A percentile compares a stretch with the other conserved stretches of the same genome.
Evolutionary conservation across 2,329 filamentous ascomycete genomes (phyloP).

Genomic region (Neofusicoccum laricinum): DNA sequence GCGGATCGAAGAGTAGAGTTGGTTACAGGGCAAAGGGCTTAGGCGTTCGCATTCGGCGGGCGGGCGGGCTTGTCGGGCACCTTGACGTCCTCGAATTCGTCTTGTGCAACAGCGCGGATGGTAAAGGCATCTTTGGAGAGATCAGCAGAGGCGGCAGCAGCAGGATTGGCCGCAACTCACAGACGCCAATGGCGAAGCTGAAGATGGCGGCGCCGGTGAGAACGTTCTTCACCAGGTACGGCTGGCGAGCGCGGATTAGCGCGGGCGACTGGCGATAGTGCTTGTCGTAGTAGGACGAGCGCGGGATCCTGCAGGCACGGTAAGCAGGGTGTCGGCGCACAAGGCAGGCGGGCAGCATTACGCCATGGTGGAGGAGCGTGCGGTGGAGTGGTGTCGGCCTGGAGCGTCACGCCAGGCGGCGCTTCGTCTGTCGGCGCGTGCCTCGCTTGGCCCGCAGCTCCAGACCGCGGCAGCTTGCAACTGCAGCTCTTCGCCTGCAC

Average conservation of each 20-base stretch:
- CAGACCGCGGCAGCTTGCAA: neutral
- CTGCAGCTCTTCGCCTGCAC: neutral
- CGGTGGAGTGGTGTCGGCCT: neutral
- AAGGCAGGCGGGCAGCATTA: neutral
- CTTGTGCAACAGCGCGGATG: slow-evolving; percentile 85
- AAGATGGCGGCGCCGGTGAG: slow-evolving; percentile 74
- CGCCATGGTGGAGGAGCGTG: slow-evolving; percentile 13
- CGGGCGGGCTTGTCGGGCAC: slow-evolving; percentile 71
- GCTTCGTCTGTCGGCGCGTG: neutral
- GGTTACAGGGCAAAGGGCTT: neutral
- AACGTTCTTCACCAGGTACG: slow-evolving; percentile 88
- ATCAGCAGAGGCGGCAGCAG: slow-evolving; percentile 19
- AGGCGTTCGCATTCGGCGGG: slow-evolving; percentile 31
- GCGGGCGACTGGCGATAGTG: slow-evolving; percentile 82
- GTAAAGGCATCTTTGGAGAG: slow-evolving; percentile 60
- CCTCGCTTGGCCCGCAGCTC: neutral
- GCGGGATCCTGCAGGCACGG: slow-evolving; percentile 51
- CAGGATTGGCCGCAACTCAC: slow-evolving; percentile 53
- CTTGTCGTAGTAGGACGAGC: slow-evolving; percentile 88
- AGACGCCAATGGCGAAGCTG: slow-evolving; percentile 76
- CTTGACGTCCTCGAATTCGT: slow-evolving; percentile 94
- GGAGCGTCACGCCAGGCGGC: neutral
- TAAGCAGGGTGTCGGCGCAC: neutral
- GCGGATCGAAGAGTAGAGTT: neutral
- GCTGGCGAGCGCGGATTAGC: slow-evolving; percentile 84